A percentile compares a stretch with the other conserved stretches of the same genome.
Evolutionary conservation across 345 rosid species (phyloP).

Genomic region (Acer saccharum): DNA sequence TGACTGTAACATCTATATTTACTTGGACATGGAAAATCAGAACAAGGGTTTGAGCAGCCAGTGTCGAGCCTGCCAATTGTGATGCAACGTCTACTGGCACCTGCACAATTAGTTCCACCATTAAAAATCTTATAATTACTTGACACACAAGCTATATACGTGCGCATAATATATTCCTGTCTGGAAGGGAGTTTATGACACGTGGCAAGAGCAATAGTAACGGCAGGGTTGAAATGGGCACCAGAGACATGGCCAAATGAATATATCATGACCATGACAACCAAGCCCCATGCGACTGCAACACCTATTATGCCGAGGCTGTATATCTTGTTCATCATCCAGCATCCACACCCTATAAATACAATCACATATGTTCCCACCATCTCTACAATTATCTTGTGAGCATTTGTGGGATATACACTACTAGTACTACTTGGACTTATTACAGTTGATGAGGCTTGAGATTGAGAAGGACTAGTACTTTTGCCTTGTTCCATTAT

Average conservation of each 20-base stretch:
- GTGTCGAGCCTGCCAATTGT: conserved; percentile 25
- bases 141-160: neutral
- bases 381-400: conserved; percentile 39
- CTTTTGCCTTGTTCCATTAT: conserved; percentile 10
- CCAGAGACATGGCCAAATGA: conserved; percentile 55
- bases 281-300: conserved; percentile 44
- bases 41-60: conserved; percentile 23
- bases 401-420: conserved; percentile 10
- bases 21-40: conserved; percentile 19
- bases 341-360: conserved; percentile 40
- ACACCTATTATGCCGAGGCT: conserved; percentile 34
- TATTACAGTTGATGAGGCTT: neutral
- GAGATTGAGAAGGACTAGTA: neutral
- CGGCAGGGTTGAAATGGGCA: conserved; percentile 61
- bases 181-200: conserved; percentile 35
- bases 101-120: neutral
- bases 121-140: too few species aligned
- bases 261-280: conserved; percentile 42
- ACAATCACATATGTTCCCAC: conserved; percentile 49
- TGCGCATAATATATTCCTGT: conserved; percentile 22
- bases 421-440: too few species aligned
- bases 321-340: conserved; percentile 34
- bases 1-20: conserved; percentile 19
- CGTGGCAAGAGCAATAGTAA: conserved; percentile 46
- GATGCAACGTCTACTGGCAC: conserved; percentile 23